A percentile compares a stretch with the other conserved stretches of the same genome.
Conservation (phyloP, 495 filamentous ascomycete genomes). For the Staphylotrichum longicolle region DNA sequence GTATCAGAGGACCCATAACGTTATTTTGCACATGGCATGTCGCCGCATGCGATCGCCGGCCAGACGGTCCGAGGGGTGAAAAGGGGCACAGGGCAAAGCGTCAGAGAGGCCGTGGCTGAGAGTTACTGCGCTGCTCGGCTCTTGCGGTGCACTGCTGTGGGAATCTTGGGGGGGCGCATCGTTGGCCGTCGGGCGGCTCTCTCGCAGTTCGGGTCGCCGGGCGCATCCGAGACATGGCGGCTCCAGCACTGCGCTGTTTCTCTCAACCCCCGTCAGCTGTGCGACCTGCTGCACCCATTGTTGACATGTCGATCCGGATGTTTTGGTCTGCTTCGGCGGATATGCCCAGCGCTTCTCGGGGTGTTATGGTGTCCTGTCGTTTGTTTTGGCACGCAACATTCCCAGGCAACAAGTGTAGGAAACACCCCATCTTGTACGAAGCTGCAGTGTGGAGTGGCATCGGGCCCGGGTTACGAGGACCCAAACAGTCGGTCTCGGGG, state of each 20-base stretch:
- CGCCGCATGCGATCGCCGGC: constrained; percentile 13
- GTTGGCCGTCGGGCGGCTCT: too few species aligned
- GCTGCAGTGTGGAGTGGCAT: neutral
- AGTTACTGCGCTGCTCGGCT: neutral
- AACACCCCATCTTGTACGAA: too few species aligned
- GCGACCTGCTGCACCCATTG: too few species aligned
- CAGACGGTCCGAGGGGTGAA: constrained; percentile 7
- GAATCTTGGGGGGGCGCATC: too few species aligned
- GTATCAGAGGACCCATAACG: constrained; percentile 18
- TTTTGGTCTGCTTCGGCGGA: constrained; percentile 1
- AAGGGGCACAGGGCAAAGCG: neutral
- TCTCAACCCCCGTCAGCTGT: neutral
- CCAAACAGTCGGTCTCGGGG: constrained; percentile 10
- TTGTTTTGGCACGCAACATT: neutral
- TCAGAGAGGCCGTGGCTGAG: neutral
- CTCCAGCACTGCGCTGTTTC: constrained; percentile 6
- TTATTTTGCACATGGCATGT: constrained; percentile 8
- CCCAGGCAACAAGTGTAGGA: neutral
- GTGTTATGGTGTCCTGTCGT: constrained; percentile 6
- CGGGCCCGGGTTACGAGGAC: constrained; percentile 6
- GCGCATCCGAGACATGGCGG: constrained; percentile 4
- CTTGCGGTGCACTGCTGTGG: neutral
- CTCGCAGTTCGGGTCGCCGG: neutral
- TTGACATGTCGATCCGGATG: too few species aligned
- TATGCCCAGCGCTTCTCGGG: constrained; percentile 3